Percentiles rank a stretch among this genome's conserved stretches.
phyloP scores from a whole-genome alignment of 192 early-diverging fungal genomes.

The Umbelopsis sp. region DNA sequence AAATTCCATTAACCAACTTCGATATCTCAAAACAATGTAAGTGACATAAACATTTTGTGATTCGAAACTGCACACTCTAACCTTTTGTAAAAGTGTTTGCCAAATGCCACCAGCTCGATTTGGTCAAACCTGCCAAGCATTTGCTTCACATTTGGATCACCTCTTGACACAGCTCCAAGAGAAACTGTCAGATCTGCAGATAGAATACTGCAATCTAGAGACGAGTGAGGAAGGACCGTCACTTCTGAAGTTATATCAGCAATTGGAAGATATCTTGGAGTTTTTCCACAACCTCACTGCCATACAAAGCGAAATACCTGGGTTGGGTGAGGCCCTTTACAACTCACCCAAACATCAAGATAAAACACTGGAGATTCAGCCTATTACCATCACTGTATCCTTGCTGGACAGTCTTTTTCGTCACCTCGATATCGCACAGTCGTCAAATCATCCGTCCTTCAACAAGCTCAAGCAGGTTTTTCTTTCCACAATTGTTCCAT shows the following conservation, averaged over 20 bases:
- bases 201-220: neutral
- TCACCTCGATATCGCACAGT: constrained; percentile 5
- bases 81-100: neutral
- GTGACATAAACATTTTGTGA: constrained; percentile 4
- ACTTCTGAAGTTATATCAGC: neutral
- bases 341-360: neutral
- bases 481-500: constrained; percentile 22
- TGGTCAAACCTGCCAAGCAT: constrained; percentile 47
- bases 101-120: constrained; percentile 12
- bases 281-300: neutral
- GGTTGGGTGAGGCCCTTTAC: neutral
- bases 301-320: neutral
- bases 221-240: neutral
- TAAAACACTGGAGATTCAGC: neutral
- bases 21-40: constrained; percentile 1
- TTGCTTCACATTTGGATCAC: constrained; percentile 27
- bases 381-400: neutral
- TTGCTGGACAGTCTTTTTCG: neutral
- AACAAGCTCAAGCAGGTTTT: constrained; percentile 1
- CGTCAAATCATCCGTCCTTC: neutral
- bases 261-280: neutral
- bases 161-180: constrained; percentile 31
- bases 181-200: constrained; percentile 31
- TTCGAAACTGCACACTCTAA: neutral
- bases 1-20: constrained; percentile 3